These are phyloP conservation scores for Phaeoacremonium minimum DNA, from an alignment of 2,329 filamentous ascomycete species.

Conservation along the genomic window DNA sequence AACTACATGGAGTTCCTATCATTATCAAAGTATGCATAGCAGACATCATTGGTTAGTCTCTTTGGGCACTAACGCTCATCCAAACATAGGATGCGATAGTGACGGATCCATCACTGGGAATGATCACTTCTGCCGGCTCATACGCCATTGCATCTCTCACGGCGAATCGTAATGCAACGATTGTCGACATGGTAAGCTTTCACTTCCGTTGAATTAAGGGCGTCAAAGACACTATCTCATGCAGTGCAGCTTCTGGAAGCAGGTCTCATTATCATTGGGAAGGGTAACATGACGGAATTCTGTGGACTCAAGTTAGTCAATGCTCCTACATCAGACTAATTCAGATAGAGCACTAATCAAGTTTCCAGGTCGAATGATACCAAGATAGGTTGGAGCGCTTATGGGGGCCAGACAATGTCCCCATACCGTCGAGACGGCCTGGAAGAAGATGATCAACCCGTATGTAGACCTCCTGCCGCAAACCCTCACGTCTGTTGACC, in stretches of 20 bases:
- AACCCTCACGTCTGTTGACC: not conserved
- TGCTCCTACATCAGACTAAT: not conserved
- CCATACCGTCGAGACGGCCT: slow-evolving; percentile 10
- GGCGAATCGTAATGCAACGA: slow-evolving; percentile 27
- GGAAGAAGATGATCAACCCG: slow-evolving; percentile 13
- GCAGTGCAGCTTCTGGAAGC: slow-evolving; percentile 21
- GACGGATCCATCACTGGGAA: slow-evolving; percentile 26
- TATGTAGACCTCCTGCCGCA: slow-evolving; percentile 12
- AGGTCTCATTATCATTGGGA: slow-evolving; percentile 35
- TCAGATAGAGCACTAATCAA: slow-evolving; percentile 5
- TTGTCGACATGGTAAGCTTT: slow-evolving; percentile 21
- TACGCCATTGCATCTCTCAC: slow-evolving; percentile 29
- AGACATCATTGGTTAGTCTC: not conserved
- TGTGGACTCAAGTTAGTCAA: slow-evolving; percentile 18
- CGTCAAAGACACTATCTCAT: not conserved
- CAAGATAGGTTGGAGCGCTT: slow-evolving; percentile 31
- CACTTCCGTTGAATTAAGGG: not conserved
- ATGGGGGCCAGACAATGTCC: slow-evolving; percentile 16
- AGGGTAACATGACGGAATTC: slow-evolving; percentile 29
- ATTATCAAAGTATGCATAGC: slow-evolving; percentile 23
- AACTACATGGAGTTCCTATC: slow-evolving; percentile 35
- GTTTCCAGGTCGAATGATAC: slow-evolving; percentile 26
- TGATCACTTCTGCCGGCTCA: slow-evolving; percentile 34
- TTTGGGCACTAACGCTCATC: not conserved
- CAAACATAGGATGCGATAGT: slow-evolving; percentile 27